phyloP scores from a whole-genome alignment of 1,284 basidiomycete species.

The Ganoderma sinense region DNA sequence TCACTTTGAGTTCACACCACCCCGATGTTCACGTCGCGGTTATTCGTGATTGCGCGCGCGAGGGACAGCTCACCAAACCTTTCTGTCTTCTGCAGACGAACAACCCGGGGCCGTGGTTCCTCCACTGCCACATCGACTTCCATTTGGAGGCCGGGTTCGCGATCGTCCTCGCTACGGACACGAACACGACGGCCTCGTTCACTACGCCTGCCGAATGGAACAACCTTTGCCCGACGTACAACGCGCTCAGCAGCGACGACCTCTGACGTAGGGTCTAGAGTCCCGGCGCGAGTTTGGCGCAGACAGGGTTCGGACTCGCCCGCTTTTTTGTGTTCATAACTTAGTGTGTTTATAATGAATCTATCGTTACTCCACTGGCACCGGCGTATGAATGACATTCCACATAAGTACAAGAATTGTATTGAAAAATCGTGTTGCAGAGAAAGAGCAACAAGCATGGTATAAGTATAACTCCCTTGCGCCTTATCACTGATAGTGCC shows the following conservation, averaged over 20 bases:
- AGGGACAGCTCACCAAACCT: not conserved
- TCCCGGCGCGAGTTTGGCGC: too few species aligned
- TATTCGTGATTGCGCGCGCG: not conserved
- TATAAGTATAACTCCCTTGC: too few species aligned
- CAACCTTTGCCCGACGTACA: constrained; percentile 20
- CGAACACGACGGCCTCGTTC: constrained; percentile 15
- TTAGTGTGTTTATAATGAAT: too few species aligned
- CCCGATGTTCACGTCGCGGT: too few species aligned
- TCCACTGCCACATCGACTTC: constrained; percentile 35
- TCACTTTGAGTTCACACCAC: too few species aligned
- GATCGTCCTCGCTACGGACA: constrained; percentile 35
- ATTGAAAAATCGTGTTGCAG: too few species aligned
- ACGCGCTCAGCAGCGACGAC: not conserved
- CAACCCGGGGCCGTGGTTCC: constrained; percentile 36
- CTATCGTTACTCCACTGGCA: not conserved
- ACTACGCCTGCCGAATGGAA: constrained; percentile 14
- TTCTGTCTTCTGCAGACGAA: constrained; percentile 16
- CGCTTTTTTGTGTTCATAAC: too few species aligned
- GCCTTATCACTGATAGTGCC: too few species aligned
- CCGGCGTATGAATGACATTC: too few species aligned
- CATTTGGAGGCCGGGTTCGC: constrained; percentile 38
- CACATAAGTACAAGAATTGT: too few species aligned
- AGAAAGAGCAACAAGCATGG: too few species aligned
- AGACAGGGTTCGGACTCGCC: too few species aligned
- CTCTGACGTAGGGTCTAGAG: not conserved